Percentiles rank a stretch among this genome's conserved stretches.
Evolutionary conservation across 1,284 basidiomycete species (phyloP).

Genomic region (Sphaerobolus stellatus): DNA sequence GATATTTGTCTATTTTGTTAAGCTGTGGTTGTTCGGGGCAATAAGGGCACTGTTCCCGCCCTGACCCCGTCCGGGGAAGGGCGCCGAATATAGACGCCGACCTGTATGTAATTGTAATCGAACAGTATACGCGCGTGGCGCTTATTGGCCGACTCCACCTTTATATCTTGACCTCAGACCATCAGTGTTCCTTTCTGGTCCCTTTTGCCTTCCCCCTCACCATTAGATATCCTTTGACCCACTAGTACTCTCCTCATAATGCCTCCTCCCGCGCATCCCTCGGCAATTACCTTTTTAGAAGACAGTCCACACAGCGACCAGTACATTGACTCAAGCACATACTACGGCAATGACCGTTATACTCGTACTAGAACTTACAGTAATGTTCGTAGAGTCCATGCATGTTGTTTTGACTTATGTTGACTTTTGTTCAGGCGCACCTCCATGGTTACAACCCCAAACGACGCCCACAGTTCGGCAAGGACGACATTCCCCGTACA

Average conservation of each 20-base stretch:
- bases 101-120: neutral
- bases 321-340: constrained; percentile 73
- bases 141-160: neutral
- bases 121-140: neutral
- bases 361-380: constrained; percentile 84
- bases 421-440: constrained; percentile 47
- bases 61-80: neutral
- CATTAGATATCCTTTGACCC: neutral
- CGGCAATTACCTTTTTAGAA: constrained; percentile 66
- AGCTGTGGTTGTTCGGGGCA: too few species aligned
- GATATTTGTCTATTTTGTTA: too few species aligned
- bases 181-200: neutral
- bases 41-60: too few species aligned
- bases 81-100: neutral
- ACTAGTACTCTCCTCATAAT: constrained; percentile 20
- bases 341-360: constrained; percentile 80
- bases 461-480: constrained; percentile 62
- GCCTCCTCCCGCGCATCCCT: constrained; percentile 50
- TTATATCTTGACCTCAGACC: neutral
- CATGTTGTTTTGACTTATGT: constrained; percentile 7
- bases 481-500: constrained; percentile 68
- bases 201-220: too few species aligned
- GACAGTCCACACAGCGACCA: constrained; percentile 53
- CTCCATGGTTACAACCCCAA: constrained; percentile 66
- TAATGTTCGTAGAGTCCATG: constrained; percentile 45